Conservation (phyloP, 345 rosid species). For the Sapria himalayana region DNA sequence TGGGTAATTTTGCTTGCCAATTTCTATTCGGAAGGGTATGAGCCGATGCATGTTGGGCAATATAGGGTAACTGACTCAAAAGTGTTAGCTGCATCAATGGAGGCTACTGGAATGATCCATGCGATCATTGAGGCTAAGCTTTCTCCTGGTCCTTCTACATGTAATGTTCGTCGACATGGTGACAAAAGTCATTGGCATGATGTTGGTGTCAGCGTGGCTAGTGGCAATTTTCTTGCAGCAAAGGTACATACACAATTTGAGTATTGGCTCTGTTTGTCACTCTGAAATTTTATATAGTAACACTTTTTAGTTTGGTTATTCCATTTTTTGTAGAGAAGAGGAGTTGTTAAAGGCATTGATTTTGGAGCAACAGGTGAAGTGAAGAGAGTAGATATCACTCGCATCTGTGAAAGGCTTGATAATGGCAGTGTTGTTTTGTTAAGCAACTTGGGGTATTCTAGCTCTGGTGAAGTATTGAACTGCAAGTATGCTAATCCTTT, state of each 20-base stretch:
- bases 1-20: not conserved
- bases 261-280: not conserved
- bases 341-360: conserved; percentile 83
- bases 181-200: conserved; percentile 78
- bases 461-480: conserved; percentile 89
- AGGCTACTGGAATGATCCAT: conserved; percentile 85
- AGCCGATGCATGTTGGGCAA: conserved; percentile 45
- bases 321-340: conserved; percentile 56
- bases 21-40: conserved; percentile 28
- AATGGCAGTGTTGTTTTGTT: conserved; percentile 59
- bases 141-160: conserved; percentile 89
- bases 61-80: conserved; percentile 72
- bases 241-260: conserved; percentile 24
- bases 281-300: conserved; percentile 1
- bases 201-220: conserved; percentile 83
- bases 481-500: conserved; percentile 61
- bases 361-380: conserved; percentile 95
- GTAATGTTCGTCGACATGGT: conserved; percentile 70
- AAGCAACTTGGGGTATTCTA: conserved; percentile 85
- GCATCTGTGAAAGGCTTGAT: conserved; percentile 77
- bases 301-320: conserved; percentile 6
- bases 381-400: conserved; percentile 67
- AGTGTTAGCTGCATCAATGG: conserved; percentile 74
- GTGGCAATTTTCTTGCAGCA: conserved; percentile 95
- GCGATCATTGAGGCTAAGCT: conserved; percentile 83